Base-by-base conservation (phyloP, 2,329 filamentous ascomycete genomes). In the Trichoderma sp. region DNA sequence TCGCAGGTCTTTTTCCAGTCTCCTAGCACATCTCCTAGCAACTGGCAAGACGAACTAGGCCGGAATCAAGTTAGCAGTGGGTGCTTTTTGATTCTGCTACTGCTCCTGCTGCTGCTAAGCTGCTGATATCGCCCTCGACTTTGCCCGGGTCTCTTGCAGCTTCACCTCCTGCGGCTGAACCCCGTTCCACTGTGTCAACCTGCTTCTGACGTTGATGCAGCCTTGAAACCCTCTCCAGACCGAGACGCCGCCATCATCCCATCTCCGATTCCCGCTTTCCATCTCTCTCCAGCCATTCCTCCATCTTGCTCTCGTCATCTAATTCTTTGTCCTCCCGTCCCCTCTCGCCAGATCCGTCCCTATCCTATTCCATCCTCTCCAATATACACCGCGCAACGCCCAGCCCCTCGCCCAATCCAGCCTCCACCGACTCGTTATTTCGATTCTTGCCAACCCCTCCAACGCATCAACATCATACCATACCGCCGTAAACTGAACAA, bases 81-180 rank as follows among this genome's bases (percentile, higher is more conserved):
- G 66, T 68, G 55, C 26, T 17, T 68, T 32, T 30, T 47, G 36
- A 9, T 61, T 55, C 57, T 61, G 39, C 65, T 59, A 12, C 55
- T 30, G 28, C 28, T 59, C 15, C n/a, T 34, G 28, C 11, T 50
- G 36, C 66, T 62, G 55, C 66, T 50, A 34, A 62, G 57, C 28
- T 62, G 66, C 66, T 69, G 66, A 62, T 69, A 69, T 69, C 66
- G 66, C 66, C 66, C 55, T 69, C 57, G 66, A 69, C 57, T 57
- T 57, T 43, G 57, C 57, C 66, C 57, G 28, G 28, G 57, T 47
- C 50, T 47, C 32, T 70, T 73, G 57, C 74, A 76, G 75, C 75
- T 75, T 76, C 76, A 77, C 75, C 77, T 76, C 76, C 78, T 81
- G 79, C 80, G 80, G 80, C 79, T 81, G 78, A 77, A 79, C 78